Conservation (phyloP, 805 yeast species). For the Metschnikowia lunata region DNA sequence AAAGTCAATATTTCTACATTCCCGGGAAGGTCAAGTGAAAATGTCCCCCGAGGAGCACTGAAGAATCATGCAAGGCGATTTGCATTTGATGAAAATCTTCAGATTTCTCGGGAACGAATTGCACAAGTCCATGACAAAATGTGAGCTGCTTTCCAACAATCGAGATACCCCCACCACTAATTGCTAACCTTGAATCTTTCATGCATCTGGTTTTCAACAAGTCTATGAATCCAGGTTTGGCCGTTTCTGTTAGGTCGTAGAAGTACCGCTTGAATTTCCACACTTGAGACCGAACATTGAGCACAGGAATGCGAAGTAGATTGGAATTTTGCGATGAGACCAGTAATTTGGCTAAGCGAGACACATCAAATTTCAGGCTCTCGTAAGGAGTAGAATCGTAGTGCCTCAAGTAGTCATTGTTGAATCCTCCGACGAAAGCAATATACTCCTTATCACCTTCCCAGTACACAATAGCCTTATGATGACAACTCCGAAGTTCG, state of each 20-base stretch:
- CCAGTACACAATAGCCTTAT: slow-evolving; percentile 30
- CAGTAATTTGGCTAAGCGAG: slow-evolving; percentile 28
- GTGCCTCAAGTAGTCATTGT: slow-evolving; percentile 33
- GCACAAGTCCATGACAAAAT: slow-evolving; percentile 34
- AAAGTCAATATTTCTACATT: slow-evolving; percentile 14
- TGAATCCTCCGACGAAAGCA: slow-evolving; percentile 38
- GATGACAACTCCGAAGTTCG: slow-evolving; percentile 41
- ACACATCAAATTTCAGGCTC: slow-evolving; percentile 33
- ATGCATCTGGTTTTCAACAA: slow-evolving; percentile 17
- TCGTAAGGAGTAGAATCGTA: slow-evolving; percentile 27
- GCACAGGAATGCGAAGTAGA: slow-evolving; percentile 30
- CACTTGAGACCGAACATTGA: slow-evolving; percentile 37
- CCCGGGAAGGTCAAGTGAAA: slow-evolving; percentile 36
- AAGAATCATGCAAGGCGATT: slow-evolving; percentile 16
- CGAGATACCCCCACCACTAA: slow-evolving; percentile 30
- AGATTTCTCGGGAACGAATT: slow-evolving; percentile 29
- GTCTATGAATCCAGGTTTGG: slow-evolving; percentile 23
- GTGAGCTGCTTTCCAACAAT: slow-evolving; percentile 34
- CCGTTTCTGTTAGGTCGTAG: slow-evolving; percentile 21
- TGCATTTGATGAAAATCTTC: slow-evolving; percentile 22
- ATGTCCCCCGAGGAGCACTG: slow-evolving; percentile 34
- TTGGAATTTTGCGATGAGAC: slow-evolving; percentile 26
- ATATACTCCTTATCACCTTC: slow-evolving; percentile 33
- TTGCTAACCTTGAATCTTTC: slow-evolving; percentile 27
- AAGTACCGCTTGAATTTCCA: slow-evolving; percentile 37